These are phyloP conservation scores for Teunomyces aglyptinius DNA, from an alignment of 805 yeast species.

Conservation along the genomic window DNA sequence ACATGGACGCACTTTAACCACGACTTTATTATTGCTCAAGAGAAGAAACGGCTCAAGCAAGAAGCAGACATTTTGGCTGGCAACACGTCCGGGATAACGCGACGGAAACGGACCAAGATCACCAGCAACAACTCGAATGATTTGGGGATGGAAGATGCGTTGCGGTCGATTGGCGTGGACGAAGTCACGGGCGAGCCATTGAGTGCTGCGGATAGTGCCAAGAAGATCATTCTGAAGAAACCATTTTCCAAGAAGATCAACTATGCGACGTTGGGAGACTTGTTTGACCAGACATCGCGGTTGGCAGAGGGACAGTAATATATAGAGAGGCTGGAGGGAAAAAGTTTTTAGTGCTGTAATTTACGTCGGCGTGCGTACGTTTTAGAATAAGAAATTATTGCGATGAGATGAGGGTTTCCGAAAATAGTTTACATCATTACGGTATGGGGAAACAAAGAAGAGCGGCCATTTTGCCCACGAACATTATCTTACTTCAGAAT, in stretches of 20 bases:
- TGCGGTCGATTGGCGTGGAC: conserved; percentile 41
- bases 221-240: conserved; percentile 70
- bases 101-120: conserved; percentile 36
- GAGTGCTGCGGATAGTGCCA: conserved; percentile 78
- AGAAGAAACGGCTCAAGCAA: conserved; percentile 72
- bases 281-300: conserved; percentile 21
- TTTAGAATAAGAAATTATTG: neutral
- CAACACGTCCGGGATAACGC: conserved; percentile 42
- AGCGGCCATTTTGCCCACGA: conserved; percentile 90
- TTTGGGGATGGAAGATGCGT: conserved; percentile 30
- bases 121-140: conserved; percentile 20
- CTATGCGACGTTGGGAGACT: conserved; percentile 71
- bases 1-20: conserved; percentile 90
- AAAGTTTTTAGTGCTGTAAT: neutral
- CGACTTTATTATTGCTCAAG: conserved; percentile 83
- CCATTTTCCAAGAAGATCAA: conserved; percentile 86
- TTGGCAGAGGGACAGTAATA: neutral
- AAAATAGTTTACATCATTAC: neutral
- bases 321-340: neutral
- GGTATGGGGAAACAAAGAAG: conserved; percentile 83
- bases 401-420: neutral
- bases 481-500: conserved; percentile 87
- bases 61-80: conserved; percentile 91
- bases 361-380: neutral
- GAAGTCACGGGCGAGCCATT: conserved; percentile 41